Base-by-base conservation (phyloP, 2,329 filamentous ascomycete genomes). In the Trichoderma sp. region DNA sequence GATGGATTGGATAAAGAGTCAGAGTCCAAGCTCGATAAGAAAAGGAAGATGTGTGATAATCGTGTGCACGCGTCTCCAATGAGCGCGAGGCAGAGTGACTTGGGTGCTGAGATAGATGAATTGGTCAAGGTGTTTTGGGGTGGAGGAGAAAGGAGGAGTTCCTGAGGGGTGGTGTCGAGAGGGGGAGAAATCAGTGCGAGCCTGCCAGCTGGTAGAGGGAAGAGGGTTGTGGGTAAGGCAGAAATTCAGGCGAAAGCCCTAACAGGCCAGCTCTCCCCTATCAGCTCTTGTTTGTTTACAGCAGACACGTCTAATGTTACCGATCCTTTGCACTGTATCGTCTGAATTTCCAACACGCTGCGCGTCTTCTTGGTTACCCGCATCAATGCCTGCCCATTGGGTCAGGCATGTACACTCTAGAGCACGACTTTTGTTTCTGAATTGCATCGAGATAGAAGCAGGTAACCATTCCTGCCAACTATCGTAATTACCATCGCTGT, bases 151-250 rank as follows among this genome's bases (percentile, higher is more conserved):
- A 34, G 10, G 25, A 37, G 15, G n/a, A 56, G 61, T 54, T n/a
- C n/a, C 35, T 42, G 25, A n/a, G 17, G 50, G 27, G 17, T 42
- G 50, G 29, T 19, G n/a, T 34, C 53, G 61, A 52, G 48, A 35
- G 60, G 50, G 37, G 34, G 32, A n/a, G 29, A 22, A 42, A 53
- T 15, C 19, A 37, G 34, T 34, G 50, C 10, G 50, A 64, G 35
- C 35, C 34, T 25, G 61, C 61, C 61, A 64, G 61, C 61, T 64
- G 61, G 61, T 50, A 42, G 50, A 64, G 50, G 35, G 27, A 27
- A 34, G 53, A 42, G 25, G n/a, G 15, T 32, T 45, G 61, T 25
- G 61, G 61, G 61, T 50, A 54, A 52, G 15, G 25, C 35, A 50
- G 29, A 54, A 64, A 45, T 56, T 35, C 48, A 64, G 27, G 61